Evolutionary conservation across 495 filamentous ascomycete genomes (phyloP).

Genomic region (Lasiosphaeria miniovina): DNA sequence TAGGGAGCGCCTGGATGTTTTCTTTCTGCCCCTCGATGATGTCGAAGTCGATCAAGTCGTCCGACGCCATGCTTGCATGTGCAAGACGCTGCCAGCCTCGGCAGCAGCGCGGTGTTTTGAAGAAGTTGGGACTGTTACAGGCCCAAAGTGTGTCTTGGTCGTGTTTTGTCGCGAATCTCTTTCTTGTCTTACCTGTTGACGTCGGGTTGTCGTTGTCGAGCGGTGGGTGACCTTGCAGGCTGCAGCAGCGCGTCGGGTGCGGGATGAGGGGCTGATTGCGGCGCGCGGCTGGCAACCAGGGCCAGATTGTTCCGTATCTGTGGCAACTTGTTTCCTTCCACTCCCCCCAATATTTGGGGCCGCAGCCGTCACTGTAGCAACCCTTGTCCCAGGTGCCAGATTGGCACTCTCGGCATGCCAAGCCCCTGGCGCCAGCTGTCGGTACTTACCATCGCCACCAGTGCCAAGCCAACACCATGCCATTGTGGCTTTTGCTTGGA

Average conservation of each 20-base stretch:
- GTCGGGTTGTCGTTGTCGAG: not conserved
- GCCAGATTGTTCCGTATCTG: not conserved
- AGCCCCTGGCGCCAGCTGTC: not conserved
- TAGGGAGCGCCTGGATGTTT: conserved; percentile 90
- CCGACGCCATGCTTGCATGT: conserved; percentile 42
- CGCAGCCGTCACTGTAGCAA: not conserved
- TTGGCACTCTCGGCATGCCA: not conserved
- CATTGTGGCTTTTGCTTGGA: too few relatives aligned
- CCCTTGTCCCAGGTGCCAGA: not conserved
- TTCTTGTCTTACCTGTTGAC: not conserved
- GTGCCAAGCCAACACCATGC: too few relatives aligned
- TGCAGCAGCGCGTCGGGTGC: not conserved
- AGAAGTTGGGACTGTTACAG: not conserved
- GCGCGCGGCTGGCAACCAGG: not conserved
- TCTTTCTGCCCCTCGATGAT: conserved; percentile 96
- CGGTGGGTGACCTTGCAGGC: not conserved
- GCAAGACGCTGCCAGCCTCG: conserved; percentile 2
- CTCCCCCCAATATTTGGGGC: not conserved
- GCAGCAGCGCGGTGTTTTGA: not conserved
- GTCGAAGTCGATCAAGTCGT: conserved; percentile 76
- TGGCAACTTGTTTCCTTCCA: not conserved
- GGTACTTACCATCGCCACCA: not conserved
- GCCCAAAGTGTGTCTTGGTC: not conserved
- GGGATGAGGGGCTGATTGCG: not conserved
- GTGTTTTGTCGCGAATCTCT: not conserved